Evolutionary conservation across 495 filamentous ascomycete genomes (phyloP), one percentile per base, ranked within the genome.

Genomic region (Oleoguttula mirabilis): DNA sequence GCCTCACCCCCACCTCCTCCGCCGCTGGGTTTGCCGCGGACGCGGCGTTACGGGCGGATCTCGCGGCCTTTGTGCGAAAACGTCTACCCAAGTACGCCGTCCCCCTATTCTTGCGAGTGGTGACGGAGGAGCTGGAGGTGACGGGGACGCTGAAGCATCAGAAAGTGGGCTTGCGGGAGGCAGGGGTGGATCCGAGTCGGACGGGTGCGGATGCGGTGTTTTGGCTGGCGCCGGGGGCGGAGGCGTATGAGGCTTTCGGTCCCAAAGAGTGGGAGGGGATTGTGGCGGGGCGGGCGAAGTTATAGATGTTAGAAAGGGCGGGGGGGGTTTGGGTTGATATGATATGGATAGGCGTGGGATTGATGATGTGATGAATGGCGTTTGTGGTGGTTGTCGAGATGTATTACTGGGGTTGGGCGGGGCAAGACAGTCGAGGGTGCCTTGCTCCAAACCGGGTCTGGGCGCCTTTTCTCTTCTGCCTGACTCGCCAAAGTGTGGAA

Each of bases 71-170:
- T 15, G 47, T 33, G 14, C 36, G 36, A 15, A 39, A 48, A 27
- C 19, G 41, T 11, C 20, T 57, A 15, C 51, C 54, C 2, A n/a
- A 24, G 22, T 57, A 57, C 20, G 54, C 54, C 2, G 43, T 50
- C 1, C 54, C 54, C 12, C 10, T 57, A 4, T 57, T 57, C 21
- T 39, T 57, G 28, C 35, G 55, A 12, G 5, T 54, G 10, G 41
- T 45, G 16, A 41, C 28, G 27, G 19, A 27, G 8, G 48, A 30
- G 32, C 12, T 55, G 40, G 49, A 55, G 34, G 28, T 48, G 30
- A 57, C 55, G 30, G 55, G 55, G 10, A 57, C 55, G 31, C 37
- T 49, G 40, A 57, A 57, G 55, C 40, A 48, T 36, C 43, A 49
- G 41, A 57, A 57, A 24, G 42, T 50, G 10, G 48, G 30, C 7